phyloP scores from a whole-genome alignment of 306 rosid species.

The Neltuma alba region DNA sequence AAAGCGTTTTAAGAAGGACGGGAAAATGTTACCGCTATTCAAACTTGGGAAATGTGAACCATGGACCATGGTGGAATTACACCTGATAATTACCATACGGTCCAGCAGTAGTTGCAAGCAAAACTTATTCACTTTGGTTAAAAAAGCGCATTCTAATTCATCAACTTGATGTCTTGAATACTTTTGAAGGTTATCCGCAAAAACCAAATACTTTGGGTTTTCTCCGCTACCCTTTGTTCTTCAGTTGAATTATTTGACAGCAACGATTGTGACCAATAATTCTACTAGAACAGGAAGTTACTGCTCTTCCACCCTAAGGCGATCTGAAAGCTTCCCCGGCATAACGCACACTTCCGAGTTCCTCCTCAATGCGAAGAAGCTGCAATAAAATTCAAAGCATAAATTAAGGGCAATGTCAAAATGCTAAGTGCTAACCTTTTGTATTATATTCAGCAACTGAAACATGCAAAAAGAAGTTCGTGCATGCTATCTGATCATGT shows the following conservation, averaged over 20 bases:
- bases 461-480: neutral
- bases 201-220: slow-evolving; percentile 36
- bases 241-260: slow-evolving; percentile 7
- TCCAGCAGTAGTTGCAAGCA: slow-evolving; percentile 21
- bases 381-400: slow-evolving; percentile 48
- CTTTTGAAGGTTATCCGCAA: slow-evolving; percentile 19
- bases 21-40: neutral
- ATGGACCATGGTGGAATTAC: slow-evolving; percentile 19
- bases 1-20: neutral
- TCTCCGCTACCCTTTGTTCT: slow-evolving; percentile 16
- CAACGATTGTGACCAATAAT: slow-evolving; percentile 20
- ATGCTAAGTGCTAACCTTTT: slow-evolving; percentile 1
- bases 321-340: slow-evolving; percentile 96
- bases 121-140: neutral
- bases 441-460: neutral
- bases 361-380: slow-evolving; percentile 99
- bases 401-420: neutral
- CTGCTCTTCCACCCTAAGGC: slow-evolving; percentile 46
- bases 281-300: neutral
- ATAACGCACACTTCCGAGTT: slow-evolving; percentile 84
- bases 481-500: neutral
- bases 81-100: slow-evolving; percentile 24
- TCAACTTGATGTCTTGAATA: slow-evolving; percentile 13
- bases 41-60: slow-evolving; percentile 17
- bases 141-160: slow-evolving; percentile 26